These are phyloP conservation scores for Nicotiana rustica DNA, from an alignment of 305 asterid genomes.

Conservation along the genomic window DNA sequence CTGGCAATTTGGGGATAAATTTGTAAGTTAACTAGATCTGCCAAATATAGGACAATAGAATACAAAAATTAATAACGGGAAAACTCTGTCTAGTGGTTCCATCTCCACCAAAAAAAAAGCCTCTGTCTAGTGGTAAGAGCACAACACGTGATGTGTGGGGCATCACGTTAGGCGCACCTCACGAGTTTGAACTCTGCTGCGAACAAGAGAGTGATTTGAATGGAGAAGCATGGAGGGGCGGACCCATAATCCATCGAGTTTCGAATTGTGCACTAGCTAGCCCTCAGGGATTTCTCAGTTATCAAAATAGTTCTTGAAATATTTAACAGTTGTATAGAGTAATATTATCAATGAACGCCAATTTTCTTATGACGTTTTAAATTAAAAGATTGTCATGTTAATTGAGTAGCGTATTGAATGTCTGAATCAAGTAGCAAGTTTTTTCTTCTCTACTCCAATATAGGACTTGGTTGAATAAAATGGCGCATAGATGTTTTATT, in stretches of 20 bases:
- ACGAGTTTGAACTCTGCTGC: neutral
- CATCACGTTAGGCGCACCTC: neutral
- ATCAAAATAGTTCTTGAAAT: constrained; percentile 1
- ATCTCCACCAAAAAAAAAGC: too few relatives aligned
- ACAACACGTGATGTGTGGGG: neutral
- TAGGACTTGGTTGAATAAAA: neutral
- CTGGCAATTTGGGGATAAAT: constrained; percentile 25
- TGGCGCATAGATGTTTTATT: neutral
- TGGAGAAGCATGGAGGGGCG: neutral
- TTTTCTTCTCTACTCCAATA: neutral
- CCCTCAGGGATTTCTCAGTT: constrained; percentile 23
- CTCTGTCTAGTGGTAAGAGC: neutral
- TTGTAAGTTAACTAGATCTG: constrained; percentile 24
- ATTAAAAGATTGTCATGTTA: neutral
- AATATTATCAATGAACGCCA: neutral
- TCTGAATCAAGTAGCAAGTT: constrained; percentile 1
- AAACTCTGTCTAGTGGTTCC: neutral
- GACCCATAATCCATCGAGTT: neutral
- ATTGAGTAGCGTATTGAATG: neutral
- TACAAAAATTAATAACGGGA: neutral
- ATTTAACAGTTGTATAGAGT: neutral
- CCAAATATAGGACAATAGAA: constrained; percentile 14
- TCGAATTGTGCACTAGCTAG: neutral
- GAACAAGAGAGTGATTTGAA: neutral
- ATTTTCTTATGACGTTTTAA: neutral